phyloP scores from a whole-genome alignment of 345 rosid species.

The Arabis hirsuta region DNA sequence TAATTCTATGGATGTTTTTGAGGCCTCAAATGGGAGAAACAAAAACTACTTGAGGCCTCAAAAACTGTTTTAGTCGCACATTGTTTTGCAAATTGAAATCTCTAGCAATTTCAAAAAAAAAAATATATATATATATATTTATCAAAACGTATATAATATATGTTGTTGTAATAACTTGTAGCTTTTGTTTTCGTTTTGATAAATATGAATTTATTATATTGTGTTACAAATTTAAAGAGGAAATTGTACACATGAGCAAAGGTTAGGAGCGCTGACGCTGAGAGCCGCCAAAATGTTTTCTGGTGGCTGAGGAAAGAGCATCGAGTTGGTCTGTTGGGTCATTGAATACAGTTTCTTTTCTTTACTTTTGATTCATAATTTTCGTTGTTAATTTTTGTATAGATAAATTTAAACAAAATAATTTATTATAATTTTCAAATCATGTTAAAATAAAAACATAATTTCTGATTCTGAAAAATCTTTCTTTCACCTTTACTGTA shows the following conservation, averaged over 20 bases:
- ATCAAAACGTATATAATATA: no score
- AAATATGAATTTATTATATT: neutral
- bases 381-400: neutral
- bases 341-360: conserved; percentile 14
- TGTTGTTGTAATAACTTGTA: neutral
- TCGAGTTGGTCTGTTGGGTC: conserved; percentile 19
- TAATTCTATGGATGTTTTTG: neutral
- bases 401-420: neutral
- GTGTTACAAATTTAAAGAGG: neutral
- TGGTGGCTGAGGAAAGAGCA: conserved; percentile 40
- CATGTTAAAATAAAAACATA: no score
- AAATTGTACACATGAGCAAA: conserved; percentile 27
- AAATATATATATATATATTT: no score
- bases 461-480: no score
- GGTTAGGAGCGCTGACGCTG: conserved; percentile 31
- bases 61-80: neutral
- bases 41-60: neutral
- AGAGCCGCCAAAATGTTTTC: conserved; percentile 41
- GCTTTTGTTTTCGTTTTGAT: neutral
- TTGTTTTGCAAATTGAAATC: neutral
- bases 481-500: no score
- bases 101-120: no score
- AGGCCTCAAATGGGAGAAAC: no score
- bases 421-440: no score
- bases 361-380: neutral